Base-by-base conservation (phyloP, 2,329 filamentous ascomycete species). In the Bipolaris gigantea region DNA sequence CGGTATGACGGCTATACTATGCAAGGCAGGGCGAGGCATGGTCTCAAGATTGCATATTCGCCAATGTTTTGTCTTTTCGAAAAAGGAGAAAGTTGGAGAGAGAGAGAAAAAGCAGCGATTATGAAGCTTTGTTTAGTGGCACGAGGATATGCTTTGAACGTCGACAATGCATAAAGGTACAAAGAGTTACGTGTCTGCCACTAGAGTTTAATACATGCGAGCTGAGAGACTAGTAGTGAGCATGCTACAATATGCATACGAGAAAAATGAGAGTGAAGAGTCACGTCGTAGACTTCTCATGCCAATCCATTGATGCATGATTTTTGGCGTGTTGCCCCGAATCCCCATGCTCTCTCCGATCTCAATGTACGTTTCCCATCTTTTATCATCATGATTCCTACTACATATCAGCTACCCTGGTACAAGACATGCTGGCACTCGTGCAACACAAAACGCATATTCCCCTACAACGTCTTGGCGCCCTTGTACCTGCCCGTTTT, bases 401-500 rank as follows among this genome's bases (percentile, higher is more conserved):
- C 10, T 2, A 19, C 27, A 30, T 30, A 8, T 10, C 25, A 6
- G 16, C 10, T 19, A 30, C 11, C 5, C 35, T 36, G 16, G 21
- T 16, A 9, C 2, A 11, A 13, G 35, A 30, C 5, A 27, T 25
- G 15, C 8, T 5, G 15, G 19, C 30, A 9, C 38, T 25, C 30
- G 5, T 32, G 15, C 27, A 16, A 32, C 23, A 4, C 33, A 15
- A 19, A 15, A 32, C 25, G 36, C 27, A 18, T 23, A 16, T 8
- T 6, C 19, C 19, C 9, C 32, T 42, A 49, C 47, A 49, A 19
- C 23, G 38, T 30, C 36, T 49, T 49, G 47, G 47, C 27, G 19
- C 39, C 64, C 53, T 59, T 74, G 86, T 85, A 67, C 78, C 84
- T 62, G 79, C 85, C 73, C 85, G 87, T 85, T 81, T 92, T 92